phyloP scores from a whole-genome alignment of 345 rosid genomes.

The Bretschneidera sinensis region DNA sequence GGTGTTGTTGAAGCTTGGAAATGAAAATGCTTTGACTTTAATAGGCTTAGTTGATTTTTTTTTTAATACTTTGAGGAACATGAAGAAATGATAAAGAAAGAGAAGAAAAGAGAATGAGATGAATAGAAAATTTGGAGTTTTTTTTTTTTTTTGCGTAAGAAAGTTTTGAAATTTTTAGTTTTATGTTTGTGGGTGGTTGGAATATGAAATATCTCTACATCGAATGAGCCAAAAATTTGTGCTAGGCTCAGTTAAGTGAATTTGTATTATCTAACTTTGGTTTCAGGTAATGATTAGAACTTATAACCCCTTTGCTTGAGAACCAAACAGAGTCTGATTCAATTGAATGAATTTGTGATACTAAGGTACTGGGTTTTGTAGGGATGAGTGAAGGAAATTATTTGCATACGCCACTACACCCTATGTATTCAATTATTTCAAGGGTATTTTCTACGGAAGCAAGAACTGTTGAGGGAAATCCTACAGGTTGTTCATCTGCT shows the following conservation, averaged over 20 bases:
- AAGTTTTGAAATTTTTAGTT: neutral
- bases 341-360: neutral
- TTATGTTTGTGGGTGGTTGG: neutral
- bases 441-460: slow-evolving; percentile 34
- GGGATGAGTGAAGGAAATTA: slow-evolving; percentile 22
- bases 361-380: slow-evolving; percentile 1
- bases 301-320: too few relatives aligned
- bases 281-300: neutral
- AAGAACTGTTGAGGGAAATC: slow-evolving; percentile 15
- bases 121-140: neutral
- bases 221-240: neutral
- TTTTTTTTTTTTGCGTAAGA: too few relatives aligned
- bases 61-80: neutral
- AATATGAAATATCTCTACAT: neutral
- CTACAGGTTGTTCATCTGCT: slow-evolving; percentile 43
- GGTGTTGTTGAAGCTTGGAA: neutral
- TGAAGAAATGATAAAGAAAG: neutral
- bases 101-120: neutral
- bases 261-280: too few relatives aligned
- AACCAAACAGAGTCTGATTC: neutral
- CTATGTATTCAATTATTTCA: slow-evolving; percentile 16
- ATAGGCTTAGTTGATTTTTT: neutral
- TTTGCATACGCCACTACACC: slow-evolving; percentile 6
- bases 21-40: neutral
- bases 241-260: neutral